phyloP scores from a whole-genome alignment of 23 red algal genomes.

The Cyanidioschyzon merolae region DNA sequence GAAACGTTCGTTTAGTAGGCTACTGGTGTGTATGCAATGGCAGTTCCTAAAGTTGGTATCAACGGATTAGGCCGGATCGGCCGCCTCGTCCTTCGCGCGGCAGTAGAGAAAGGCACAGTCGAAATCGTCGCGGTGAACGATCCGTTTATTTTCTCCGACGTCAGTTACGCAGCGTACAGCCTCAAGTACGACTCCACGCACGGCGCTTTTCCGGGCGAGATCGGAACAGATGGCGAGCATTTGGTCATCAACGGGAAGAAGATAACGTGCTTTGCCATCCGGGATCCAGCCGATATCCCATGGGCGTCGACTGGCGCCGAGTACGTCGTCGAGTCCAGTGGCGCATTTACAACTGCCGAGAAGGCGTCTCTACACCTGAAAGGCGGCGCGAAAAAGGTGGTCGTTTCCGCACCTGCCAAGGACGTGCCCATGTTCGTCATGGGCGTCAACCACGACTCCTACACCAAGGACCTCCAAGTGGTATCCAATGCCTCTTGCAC shows the following conservation, averaged over 20 bases:
- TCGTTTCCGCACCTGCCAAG: constrained; percentile 83
- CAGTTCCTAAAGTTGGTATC: constrained; percentile 42
- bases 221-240: constrained; percentile 60
- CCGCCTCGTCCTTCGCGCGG: constrained; percentile 80
- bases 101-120: constrained; percentile 70
- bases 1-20: too few relatives aligned
- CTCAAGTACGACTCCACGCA: constrained; percentile 97
- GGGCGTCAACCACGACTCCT: constrained; percentile 89
- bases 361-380: constrained; percentile 79
- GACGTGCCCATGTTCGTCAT: constrained; percentile 98
- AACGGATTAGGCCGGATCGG: constrained; percentile 86
- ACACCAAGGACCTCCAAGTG: constrained; percentile 75
- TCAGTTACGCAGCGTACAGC: constrained; percentile 85
- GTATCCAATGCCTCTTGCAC: constrained; percentile 98
- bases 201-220: constrained; percentile 53
- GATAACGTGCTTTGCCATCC: constrained; percentile 48
- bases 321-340: constrained; percentile 87
- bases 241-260: constrained; percentile 65
- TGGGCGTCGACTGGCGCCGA: constrained; percentile 74
- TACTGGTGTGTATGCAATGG: too few relatives aligned
- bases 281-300: constrained; percentile 87
- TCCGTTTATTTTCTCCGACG: constrained; percentile 84
- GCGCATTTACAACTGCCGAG: constrained; percentile 86
- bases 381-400: constrained; percentile 92
- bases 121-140: constrained; percentile 91